Conservation (phyloP, 1,284 basidiomycete genomes). For the Anthracocystis setariae region DNA sequence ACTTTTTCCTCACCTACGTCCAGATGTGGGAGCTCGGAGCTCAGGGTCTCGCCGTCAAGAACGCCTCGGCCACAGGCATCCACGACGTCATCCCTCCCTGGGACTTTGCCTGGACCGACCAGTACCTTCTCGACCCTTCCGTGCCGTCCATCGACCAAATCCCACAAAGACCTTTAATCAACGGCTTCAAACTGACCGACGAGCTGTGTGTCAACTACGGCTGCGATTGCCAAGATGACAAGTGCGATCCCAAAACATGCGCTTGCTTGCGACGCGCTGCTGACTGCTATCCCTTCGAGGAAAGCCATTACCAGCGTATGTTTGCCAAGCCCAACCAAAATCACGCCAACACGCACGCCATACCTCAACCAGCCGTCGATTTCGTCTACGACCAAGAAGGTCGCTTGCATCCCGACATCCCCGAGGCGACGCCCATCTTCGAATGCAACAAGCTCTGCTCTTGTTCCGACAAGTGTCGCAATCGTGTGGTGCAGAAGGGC, state of each 20-base stretch:
- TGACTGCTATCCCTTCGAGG: conserved; percentile 17
- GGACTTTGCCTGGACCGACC: conserved; percentile 52
- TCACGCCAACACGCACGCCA: background rate
- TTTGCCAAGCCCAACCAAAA: conserved; percentile 6
- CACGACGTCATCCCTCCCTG: conserved; percentile 51
- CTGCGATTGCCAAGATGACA: conserved; percentile 48
- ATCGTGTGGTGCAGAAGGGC: conserved; percentile 85
- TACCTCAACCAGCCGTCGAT: background rate
- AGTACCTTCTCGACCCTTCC: conserved; percentile 35
- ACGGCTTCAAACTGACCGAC: conserved; percentile 34
- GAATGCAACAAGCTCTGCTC: conserved; percentile 86
- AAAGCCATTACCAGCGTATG: conserved; percentile 14
- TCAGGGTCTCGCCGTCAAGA: conserved; percentile 26
- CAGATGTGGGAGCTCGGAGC: conserved; percentile 31
- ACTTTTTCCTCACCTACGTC: conserved; percentile 38
- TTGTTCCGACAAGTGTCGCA: conserved; percentile 80
- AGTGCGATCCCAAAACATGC: conserved; percentile 51
- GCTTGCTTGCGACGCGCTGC: conserved; percentile 38
- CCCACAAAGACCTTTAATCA: conserved; percentile 6
- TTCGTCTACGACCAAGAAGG: conserved; percentile 45
- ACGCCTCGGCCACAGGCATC: conserved; percentile 5
- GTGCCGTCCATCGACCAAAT: conserved; percentile 15
- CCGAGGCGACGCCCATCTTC: conserved; percentile 74
- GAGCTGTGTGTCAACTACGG: conserved; percentile 25
- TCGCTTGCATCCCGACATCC: conserved; percentile 9